Evolutionary conservation across 2,329 filamentous ascomycete genomes (phyloP).

Genomic region (Ascochyta lentis): DNA sequence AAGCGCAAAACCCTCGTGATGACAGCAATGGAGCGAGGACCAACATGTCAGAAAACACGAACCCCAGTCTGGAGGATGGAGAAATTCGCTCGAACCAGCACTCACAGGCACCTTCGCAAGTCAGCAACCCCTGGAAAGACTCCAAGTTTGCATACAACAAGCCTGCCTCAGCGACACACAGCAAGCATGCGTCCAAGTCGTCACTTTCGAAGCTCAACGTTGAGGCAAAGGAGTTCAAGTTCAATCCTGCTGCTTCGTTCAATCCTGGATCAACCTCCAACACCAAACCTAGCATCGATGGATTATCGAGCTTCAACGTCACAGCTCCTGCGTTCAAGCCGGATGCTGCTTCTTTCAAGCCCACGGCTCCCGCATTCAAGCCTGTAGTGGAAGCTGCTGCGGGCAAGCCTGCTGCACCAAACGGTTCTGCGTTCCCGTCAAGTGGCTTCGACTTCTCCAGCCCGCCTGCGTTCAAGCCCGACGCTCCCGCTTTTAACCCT

Average conservation of each 20-base stretch:
- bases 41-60: constrained; percentile 49
- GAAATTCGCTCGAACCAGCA: constrained; percentile 41
- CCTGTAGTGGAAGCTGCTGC: constrained; percentile 29
- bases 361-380: constrained; percentile 34
- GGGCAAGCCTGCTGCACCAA: constrained; percentile 8
- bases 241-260: constrained; percentile 65
- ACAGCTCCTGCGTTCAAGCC: constrained; percentile 76
- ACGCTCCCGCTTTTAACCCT: constrained; percentile 74
- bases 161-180: constrained; percentile 42
- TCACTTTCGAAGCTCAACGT: constrained; percentile 85
- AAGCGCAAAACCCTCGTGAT: constrained; percentile 38
- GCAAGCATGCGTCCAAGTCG: constrained; percentile 70
- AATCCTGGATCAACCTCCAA: constrained; percentile 54
- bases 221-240: constrained; percentile 85
- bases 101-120: constrained; percentile 46
- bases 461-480: constrained; percentile 56
- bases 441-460: constrained; percentile 36
- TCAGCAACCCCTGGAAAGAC: constrained; percentile 47
- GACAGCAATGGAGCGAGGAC: constrained; percentile 52
- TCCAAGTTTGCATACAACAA: constrained; percentile 45
- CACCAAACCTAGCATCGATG: constrained; percentile 46
- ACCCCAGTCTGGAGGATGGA: constrained; percentile 47
- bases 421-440: constrained; percentile 23
- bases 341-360: constrained; percentile 61
- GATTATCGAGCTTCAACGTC: constrained; percentile 66